Evolutionary conservation across 257 asterid genomes (phyloP).

Genomic region (Scutellaria barbata): DNA sequence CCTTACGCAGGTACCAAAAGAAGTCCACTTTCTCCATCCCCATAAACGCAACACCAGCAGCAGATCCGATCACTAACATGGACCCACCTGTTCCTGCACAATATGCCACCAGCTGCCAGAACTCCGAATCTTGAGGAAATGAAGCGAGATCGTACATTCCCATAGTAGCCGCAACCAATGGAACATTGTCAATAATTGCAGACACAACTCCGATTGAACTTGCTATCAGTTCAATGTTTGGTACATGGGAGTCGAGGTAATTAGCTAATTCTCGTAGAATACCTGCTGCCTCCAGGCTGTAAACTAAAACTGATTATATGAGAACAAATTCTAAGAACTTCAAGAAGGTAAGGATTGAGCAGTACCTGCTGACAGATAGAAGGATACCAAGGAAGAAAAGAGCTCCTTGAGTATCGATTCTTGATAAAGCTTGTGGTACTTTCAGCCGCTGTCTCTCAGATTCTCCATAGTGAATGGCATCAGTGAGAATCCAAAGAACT

Average conservation of each 20-base stretch:
- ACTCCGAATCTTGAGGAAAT: slow-evolving; percentile 87
- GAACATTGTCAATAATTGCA: slow-evolving; percentile 93
- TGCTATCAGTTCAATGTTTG: slow-evolving; percentile 75
- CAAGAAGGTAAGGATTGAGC: neutral
- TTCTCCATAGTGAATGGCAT: slow-evolving; percentile 97
- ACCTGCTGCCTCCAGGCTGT: slow-evolving; percentile 96
- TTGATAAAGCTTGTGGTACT: slow-evolving; percentile 96
- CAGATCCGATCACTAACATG: slow-evolving; percentile 92
- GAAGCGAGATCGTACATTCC: slow-evolving; percentile 92
- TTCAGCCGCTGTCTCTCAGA: slow-evolving; percentile 79
- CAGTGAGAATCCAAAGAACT: slow-evolving; percentile 93
- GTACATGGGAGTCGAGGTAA: slow-evolving; percentile 84
- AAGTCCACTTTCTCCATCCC: slow-evolving; percentile 98
- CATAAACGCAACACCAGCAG: slow-evolving; percentile 98
- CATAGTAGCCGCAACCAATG: slow-evolving; percentile 96
- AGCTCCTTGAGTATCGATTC: slow-evolving; percentile 97
- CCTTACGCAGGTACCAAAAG: slow-evolving; percentile 95
- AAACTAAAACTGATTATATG: slow-evolving; percentile 16
- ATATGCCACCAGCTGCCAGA: slow-evolving; percentile 92
- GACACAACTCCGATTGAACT: slow-evolving; percentile 92
- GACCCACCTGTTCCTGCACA: slow-evolving; percentile 99
- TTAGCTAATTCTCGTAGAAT: slow-evolving; percentile 87
- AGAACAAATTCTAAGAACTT: slow-evolving; percentile 21
- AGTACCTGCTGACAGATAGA: slow-evolving; percentile 93
- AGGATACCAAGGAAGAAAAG: slow-evolving; percentile 99